A percentile compares a stretch with the other conserved stretches of the same genome.
Evolutionary conservation across 768 basidiomycete genomes (phyloP).

Genomic region (Tremella mesenterica): DNA sequence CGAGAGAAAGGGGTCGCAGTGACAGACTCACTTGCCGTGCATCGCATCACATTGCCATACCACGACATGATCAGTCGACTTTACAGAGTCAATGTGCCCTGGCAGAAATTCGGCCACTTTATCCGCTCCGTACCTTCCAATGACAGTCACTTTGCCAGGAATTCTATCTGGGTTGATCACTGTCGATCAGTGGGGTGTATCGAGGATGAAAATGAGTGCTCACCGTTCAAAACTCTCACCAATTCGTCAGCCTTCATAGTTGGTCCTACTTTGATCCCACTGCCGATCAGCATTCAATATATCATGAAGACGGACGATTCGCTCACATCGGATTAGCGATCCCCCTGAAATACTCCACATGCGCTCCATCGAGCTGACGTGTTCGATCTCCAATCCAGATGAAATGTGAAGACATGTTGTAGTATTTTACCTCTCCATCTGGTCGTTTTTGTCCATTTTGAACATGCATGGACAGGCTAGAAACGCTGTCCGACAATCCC

Average conservation of each 20-base stretch:
- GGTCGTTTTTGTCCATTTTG: not conserved
- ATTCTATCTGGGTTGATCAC: slow-evolving; percentile 84
- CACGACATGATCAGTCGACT: slow-evolving; percentile 71
- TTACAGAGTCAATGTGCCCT: slow-evolving; percentile 71
- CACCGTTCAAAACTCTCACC: slow-evolving; percentile 64
- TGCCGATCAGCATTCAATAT: not conserved
- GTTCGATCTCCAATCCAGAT: slow-evolving; percentile 97
- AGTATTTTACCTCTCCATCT: slow-evolving; percentile 49
- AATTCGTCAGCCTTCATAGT: slow-evolving; percentile 72
- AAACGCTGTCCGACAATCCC: slow-evolving; percentile 1
- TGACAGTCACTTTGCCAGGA: slow-evolving; percentile 72
- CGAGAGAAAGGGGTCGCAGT: slow-evolving; percentile 3
- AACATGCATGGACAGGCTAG: not conserved
- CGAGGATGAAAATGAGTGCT: slow-evolving; percentile 2
- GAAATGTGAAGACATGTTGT: slow-evolving; percentile 90
- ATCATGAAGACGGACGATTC: not conserved
- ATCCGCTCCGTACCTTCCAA: slow-evolving; percentile 83
- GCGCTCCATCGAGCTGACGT: slow-evolving; percentile 79
- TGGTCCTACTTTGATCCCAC: slow-evolving; percentile 89
- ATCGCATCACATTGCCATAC: slow-evolving; percentile 96
- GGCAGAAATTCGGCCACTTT: slow-evolving; percentile 74
- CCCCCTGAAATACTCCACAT: slow-evolving; percentile 59
- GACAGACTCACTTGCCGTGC: slow-evolving; percentile 80
- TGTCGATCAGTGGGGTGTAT: slow-evolving; percentile 36
- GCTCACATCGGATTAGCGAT: slow-evolving; percentile 43